A percentile compares a stretch with the other conserved stretches of the same genome.
phyloP scores from a whole-genome alignment of 2,329 filamentous ascomycete genomes.

The Calonectria hawksworthii region DNA sequence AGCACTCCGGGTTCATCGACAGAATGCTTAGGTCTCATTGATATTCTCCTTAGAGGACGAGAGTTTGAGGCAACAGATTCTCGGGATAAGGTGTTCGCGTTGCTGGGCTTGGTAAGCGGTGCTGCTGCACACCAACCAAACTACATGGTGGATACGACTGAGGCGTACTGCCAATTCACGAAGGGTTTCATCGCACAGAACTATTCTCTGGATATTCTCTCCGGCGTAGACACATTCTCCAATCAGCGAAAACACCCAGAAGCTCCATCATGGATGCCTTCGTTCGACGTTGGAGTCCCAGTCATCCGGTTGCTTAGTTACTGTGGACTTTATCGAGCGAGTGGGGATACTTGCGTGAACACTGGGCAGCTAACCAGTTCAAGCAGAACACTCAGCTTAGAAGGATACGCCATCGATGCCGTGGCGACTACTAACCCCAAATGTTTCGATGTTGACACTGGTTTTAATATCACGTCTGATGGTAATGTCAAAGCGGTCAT shows the following conservation, averaged over 20 bases:
- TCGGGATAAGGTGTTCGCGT: not conserved
- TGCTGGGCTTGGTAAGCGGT: not conserved
- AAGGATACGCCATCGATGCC: no score
- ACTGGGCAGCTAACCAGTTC: no score
- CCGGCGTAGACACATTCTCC: not conserved
- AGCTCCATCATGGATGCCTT: not conserved
- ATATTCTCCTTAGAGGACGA: not conserved
- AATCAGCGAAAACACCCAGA: not conserved
- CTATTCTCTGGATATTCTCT: not conserved
- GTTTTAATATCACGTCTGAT: not conserved
- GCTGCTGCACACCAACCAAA: not conserved
- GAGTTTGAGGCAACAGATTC: not conserved
- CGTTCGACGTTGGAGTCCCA: no score
- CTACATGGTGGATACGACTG: not conserved
- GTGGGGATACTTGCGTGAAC: no score
- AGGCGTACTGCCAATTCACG: not conserved
- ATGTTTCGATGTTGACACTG: not conserved
- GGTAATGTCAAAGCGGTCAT: not conserved
- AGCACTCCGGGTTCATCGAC: not conserved
- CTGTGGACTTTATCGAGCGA: no score
- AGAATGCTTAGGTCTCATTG: not conserved
- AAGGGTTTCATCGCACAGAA: not conserved
- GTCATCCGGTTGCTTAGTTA: no score
- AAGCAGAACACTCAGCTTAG: no score
- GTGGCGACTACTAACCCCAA: not conserved